Percentiles rank a stretch among this genome's conserved stretches.
These are phyloP conservation scores for Fusarium mangiferae DNA, from an alignment of 2,329 filamentous ascomycete genomes.

Conservation along the genomic window DNA sequence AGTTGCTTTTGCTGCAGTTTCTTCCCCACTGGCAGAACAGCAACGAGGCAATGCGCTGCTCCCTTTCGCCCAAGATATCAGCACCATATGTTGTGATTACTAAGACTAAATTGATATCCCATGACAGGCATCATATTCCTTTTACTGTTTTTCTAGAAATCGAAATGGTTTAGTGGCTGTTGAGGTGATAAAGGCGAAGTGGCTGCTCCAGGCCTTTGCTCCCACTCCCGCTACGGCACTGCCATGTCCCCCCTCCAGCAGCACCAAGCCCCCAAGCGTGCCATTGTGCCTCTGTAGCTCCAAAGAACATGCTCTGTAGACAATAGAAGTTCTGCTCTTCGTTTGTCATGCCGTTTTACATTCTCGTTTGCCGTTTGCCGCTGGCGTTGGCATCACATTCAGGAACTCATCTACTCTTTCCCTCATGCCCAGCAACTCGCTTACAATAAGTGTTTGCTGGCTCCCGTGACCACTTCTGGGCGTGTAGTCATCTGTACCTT, in stretches of 20 bases:
- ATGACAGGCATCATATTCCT: accelerated
- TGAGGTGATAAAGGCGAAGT: not conserved
- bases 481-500: not conserved
- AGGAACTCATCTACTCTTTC: not conserved
- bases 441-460: not conserved
- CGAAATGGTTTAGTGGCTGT: not conserved
- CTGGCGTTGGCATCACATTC: slow-evolving; percentile 3
- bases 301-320: too few species aligned
- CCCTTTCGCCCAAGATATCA: not conserved
- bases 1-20: not conserved
- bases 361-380: not conserved
- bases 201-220: not conserved
- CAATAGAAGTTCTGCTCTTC: not conserved
- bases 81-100: not conserved
- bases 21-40: not conserved
- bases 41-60: not conserved
- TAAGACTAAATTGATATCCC: not conserved
- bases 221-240: not conserved
- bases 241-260: not conserved
- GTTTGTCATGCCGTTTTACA: not conserved
- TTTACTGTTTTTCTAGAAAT: not conserved
- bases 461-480: not conserved
- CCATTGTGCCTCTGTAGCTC: too few species aligned
- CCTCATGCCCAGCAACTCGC: not conserved
- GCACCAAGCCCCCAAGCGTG: not conserved